Evolutionary conservation across 2,329 filamentous ascomycete species (phyloP), one percentile per base, ranked within the genome.

Genomic region (Claviceps sp.): DNA sequence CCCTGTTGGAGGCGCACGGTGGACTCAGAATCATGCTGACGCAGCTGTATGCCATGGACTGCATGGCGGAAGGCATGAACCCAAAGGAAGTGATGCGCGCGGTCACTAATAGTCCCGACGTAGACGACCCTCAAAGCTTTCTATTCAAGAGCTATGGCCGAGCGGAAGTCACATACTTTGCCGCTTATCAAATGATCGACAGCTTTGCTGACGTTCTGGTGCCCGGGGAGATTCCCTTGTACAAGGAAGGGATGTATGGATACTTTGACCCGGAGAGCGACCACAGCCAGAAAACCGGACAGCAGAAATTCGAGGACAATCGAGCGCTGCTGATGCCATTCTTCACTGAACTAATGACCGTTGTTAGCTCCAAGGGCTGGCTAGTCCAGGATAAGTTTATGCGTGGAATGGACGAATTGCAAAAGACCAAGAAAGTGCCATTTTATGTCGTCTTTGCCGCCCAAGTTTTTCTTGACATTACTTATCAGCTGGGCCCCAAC

Each of bases 391-490:
- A 73, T 49, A 66, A 68, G 50, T 61, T 72, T 36, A 59, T 66
- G 2, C 65, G 66, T 1, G 65, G 64, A 1, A 57, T 72, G 11
- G 57, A 59, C 22, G 58, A 67, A 41, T 52, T 69, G 18, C 56
- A 60, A 30, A 53, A 59, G 5, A 70, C 64, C 0, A 46, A 53
- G 2, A 45, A 62, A 5, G 50, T 70, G 2, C 58, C 70, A 0
- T 63, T 72, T 41, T 66, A 62, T 53, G 59, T 67, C 8, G 58
- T 66, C 1, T 74, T 73, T 51, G 68, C 68, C 8, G 60, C 63
- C 4, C 70, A 73, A 47, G 52, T 70, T 11, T 69, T 67, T 52
- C 64, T 74, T 4, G 71, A 74, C 43, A 67, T 71, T 37, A 63
- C 69, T 14, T 63, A 70, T 51, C 50, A 55, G 2, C 55, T 71